Base-by-base conservation (phyloP, 192 early-diverging fungal genomes). In the Linnemannia hyalina region DNA sequence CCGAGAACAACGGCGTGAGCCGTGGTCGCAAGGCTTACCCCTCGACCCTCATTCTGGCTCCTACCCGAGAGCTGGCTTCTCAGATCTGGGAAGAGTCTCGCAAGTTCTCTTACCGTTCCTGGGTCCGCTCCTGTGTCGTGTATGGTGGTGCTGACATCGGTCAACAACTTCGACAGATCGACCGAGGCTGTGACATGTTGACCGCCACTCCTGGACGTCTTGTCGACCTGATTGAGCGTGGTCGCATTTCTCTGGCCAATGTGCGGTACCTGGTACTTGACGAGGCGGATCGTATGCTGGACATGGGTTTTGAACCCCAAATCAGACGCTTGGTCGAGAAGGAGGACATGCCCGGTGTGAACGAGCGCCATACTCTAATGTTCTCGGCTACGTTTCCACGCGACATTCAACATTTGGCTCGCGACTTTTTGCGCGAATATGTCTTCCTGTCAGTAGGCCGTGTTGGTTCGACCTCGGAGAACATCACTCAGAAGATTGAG, bases 251-350 rank as follows among this genome's bases (percentile, higher is more conserved):
- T 55, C 83, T 99, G 42, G 92, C 92, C 18, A 89, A 95, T 22
- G 94, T 97, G 7, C 90, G 90, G n/a, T 99, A 95, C 81, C 89
- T 98, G 69, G 97, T 99, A 20, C 91, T 99, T 29, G 97, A 99
- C 82, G 97, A 99, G 89, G 97, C 97, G 35, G 98, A 99, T 89
- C 93, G 98, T 71, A 99, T 98, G 98, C 91, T 99, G 54, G 97
- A 99, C 81, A 94, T 95, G 87, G 97, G 97, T 29, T 98, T 98
- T 87, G 96, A 99, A 75, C 95, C 95, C 54, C 95, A 96, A 76
- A 98, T 99, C 80, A 92, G 94, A 73, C 93, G 95, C 63, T 96
- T 99, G 84, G 93, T 98, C 38, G 93, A 92, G 83, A 71, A 96
- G 94, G 89, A 91, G 79, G 91, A 88, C 81, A 96, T 88, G 93